These are phyloP conservation scores for Petunia secreta DNA, from an alignment of 257 asterid genomes.

Conservation along the genomic window DNA sequence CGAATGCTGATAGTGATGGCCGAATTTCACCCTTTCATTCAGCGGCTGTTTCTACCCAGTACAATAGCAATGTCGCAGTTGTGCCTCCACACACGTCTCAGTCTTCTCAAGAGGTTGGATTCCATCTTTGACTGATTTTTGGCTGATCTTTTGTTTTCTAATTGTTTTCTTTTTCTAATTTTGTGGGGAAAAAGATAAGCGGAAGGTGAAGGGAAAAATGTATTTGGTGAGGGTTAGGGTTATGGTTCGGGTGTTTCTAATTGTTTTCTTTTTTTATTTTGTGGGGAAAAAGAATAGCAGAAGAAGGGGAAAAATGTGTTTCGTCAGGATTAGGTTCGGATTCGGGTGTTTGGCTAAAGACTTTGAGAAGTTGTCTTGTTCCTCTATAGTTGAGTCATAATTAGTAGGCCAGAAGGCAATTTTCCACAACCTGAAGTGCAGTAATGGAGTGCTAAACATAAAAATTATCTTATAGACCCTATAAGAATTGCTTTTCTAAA, in stretches of 20 bases:
- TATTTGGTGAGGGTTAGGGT: conserved; percentile 8
- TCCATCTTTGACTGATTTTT: conserved; percentile 2
- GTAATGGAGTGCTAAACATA: background rate
- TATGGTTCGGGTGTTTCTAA: no score
- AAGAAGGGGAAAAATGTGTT: conserved; percentile 2
- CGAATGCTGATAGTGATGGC: conserved; percentile 70
- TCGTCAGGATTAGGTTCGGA: background rate
- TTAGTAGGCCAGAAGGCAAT: conserved; percentile 13
- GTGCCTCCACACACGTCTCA: conserved; percentile 72
- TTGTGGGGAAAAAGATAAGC: conserved; percentile 16
- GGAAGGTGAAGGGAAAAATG: background rate
- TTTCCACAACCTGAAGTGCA: conserved; percentile 10
- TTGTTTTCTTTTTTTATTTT: background rate
- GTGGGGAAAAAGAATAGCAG: conserved; percentile 9
- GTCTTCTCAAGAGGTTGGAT: conserved; percentile 82
- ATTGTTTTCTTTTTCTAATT: background rate
- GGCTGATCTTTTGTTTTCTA: conserved; percentile 2
- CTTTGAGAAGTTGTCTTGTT: background rate
- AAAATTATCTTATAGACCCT: no score
- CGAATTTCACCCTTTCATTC: conserved; percentile 76
- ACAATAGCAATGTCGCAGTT: conserved; percentile 60
- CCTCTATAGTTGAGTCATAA: background rate
- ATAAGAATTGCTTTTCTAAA: no score
- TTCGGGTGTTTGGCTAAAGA: conserved; percentile 21
- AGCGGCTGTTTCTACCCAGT: conserved; percentile 66